phyloP scores from a whole-genome alignment of 208 protist genomes.

The Zelonia costaricensis region DNA sequence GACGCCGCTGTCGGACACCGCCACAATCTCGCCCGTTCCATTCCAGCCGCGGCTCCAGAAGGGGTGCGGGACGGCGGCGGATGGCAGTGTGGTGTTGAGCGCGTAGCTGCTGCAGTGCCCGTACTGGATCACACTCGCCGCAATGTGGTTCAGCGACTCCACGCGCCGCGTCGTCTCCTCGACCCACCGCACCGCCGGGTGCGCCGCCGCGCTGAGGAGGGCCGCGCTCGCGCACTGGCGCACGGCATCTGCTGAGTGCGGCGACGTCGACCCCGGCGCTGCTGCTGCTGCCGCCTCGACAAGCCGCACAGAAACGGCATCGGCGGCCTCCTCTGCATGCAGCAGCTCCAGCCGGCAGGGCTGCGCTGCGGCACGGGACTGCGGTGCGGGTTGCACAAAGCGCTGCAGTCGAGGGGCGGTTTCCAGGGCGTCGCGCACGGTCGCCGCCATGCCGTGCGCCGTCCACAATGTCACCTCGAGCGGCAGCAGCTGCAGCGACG shows the following conservation, averaged over 20 bases:
- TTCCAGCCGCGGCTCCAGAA: conserved; percentile 70
- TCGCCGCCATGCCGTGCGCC: conserved; percentile 9
- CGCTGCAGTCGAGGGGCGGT: conserved; percentile 3
- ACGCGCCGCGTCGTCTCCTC: conserved; percentile 39
- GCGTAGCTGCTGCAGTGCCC: conserved; percentile 21
- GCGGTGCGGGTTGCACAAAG: no score
- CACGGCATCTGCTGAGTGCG: not conserved
- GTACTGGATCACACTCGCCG: conserved; percentile 39
- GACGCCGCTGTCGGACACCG: conserved; percentile 86
- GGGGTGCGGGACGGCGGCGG: conserved; percentile 14
- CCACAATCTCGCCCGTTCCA: conserved; percentile 82
- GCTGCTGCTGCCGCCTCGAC: not conserved
- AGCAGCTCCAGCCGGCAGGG: not conserved
- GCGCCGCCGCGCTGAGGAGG: conserved; percentile 31
- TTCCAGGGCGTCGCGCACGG: conserved; percentile 7
- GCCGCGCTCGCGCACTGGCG: conserved; percentile 5
- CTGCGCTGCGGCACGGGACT: no score
- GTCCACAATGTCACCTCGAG: conserved; percentile 39
- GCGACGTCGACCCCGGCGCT: not conserved
- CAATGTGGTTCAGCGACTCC: conserved; percentile 42
- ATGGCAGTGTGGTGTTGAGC: not conserved
- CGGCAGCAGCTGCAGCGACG: not conserved
- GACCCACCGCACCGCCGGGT: conserved; percentile 76
- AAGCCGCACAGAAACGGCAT: conserved; percentile 10
- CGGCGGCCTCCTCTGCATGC: not conserved